Percentiles rank a stretch among this genome's conserved stretches.
Conservation (phyloP, 1,284 basidiomycete species). For the Ustilago sp. region DNA sequence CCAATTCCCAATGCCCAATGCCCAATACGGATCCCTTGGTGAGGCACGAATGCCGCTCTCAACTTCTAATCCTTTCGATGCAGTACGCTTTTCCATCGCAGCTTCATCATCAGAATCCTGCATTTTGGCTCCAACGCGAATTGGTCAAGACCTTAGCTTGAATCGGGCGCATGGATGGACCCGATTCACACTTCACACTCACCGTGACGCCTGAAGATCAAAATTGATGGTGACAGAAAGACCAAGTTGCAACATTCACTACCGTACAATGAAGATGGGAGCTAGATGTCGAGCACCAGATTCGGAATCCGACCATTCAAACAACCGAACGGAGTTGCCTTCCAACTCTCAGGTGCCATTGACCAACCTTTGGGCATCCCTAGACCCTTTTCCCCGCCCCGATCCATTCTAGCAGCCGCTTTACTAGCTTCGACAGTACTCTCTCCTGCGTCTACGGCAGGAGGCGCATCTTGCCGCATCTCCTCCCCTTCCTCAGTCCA, state of each 20-base stretch:
- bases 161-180: not conserved
- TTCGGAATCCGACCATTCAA: constrained; percentile 30
- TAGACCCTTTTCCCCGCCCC: not conserved
- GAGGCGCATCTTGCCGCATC: not conserved
- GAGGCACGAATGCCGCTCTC: not conserved
- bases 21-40: too few relatives aligned
- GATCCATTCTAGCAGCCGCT: not conserved
- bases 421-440: not conserved
- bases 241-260: not conserved
- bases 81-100: not conserved
- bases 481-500: not conserved
- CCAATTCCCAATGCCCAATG: too few relatives aligned
- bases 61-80: constrained; percentile 4
- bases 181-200: too few relatives aligned
- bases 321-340: constrained; percentile 37
- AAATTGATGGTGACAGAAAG: not conserved
- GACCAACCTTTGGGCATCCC: constrained; percentile 32
- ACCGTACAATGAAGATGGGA: not conserved
- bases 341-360: constrained; percentile 17
- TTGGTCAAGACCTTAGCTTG: too few relatives aligned
- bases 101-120: not conserved
- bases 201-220: not conserved
- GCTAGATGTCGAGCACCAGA: constrained; percentile 15
- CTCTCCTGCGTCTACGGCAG: constrained; percentile 22
- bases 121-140: not conserved